These are phyloP conservation scores for Phycomyces blakesleeanus DNA, from an alignment of 192 early-diverging fungal genomes.

Conservation along the genomic window DNA sequence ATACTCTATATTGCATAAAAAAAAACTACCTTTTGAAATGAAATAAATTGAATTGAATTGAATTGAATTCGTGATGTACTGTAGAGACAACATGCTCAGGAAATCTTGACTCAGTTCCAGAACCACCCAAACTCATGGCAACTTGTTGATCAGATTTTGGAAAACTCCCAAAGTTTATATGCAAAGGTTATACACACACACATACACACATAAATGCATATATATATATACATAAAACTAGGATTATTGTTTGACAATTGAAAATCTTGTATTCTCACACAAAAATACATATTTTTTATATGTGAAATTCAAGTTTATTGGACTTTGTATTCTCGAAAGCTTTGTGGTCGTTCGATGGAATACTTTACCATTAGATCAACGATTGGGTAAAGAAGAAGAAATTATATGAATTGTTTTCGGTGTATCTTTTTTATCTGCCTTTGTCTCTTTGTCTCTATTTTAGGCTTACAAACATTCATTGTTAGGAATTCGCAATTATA, in stretches of 20 bases:
- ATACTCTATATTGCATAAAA: not conserved
- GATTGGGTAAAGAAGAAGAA: constrained; percentile 5
- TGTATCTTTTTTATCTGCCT: not conserved
- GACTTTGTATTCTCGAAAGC: constrained; percentile 18
- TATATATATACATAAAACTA: too few relatives aligned
- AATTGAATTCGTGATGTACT: not conserved
- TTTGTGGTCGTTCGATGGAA: constrained; percentile 26
- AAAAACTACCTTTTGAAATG: not conserved
- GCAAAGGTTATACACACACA: constrained; percentile 25
- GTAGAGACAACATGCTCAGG: constrained; percentile 16
- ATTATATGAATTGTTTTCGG: not conserved
- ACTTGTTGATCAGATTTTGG: constrained; percentile 16
- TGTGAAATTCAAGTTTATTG: constrained; percentile 12
- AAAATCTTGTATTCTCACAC: too few relatives aligned
- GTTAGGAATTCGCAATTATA: constrained; percentile 23
- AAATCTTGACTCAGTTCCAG: constrained; percentile 18
- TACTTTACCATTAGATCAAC: constrained; percentile 18
- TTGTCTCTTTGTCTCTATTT: too few relatives aligned
- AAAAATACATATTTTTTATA: not conserved
- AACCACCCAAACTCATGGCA: constrained; percentile 23
- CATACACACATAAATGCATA: too few relatives aligned
- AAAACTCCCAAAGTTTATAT: constrained; percentile 12
- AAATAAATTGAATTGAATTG: too few relatives aligned
- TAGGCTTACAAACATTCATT: not conserved
- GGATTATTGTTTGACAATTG: too few relatives aligned